Conservation (phyloP, 768 basidiomycete species). For the Leccinum ochraceum region DNA sequence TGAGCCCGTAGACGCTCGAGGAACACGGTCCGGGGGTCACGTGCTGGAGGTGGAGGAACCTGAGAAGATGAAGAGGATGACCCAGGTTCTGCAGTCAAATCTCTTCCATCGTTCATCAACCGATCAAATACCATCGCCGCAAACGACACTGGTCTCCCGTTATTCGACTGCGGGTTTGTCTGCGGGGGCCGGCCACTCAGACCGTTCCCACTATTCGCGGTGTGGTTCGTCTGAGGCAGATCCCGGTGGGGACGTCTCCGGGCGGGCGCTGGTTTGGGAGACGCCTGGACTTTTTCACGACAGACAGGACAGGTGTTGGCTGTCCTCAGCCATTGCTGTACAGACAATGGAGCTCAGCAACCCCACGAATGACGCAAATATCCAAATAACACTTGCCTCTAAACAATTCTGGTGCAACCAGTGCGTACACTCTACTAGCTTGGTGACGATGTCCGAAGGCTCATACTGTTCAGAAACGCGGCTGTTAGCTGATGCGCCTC, state of each 20-base stretch:
- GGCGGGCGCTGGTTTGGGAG: conserved; percentile 24
- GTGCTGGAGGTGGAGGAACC: not conserved
- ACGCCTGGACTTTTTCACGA: conserved; percentile 54
- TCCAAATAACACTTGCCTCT: conserved; percentile 46
- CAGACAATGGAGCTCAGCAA: conserved; percentile 5
- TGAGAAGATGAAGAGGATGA: not conserved
- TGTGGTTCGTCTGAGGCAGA: conserved; percentile 13
- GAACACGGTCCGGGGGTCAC: conserved; percentile 9
- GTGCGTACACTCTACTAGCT: conserved; percentile 69
- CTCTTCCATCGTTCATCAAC: conserved; percentile 21
- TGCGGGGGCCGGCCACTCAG: conserved; percentile 7
- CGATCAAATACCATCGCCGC: conserved; percentile 23
- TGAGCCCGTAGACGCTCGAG: conserved; percentile 20
- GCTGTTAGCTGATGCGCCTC: not conserved
- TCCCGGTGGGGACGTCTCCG: conserved; percentile 22
- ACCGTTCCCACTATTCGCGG: conserved; percentile 2
- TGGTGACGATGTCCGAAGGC: conserved; percentile 60
- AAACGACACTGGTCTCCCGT: conserved; percentile 20
- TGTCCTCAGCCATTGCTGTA: conserved; percentile 76
- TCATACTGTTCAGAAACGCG: conserved; percentile 50
- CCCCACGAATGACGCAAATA: not conserved
- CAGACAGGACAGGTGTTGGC: conserved; percentile 84
- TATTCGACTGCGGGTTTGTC: conserved; percentile 9
- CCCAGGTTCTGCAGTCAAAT: conserved; percentile 5
- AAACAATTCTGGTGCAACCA: conserved; percentile 82